Conservation (phyloP, 306 rosid genomes). For the Morella rubra region DNA sequence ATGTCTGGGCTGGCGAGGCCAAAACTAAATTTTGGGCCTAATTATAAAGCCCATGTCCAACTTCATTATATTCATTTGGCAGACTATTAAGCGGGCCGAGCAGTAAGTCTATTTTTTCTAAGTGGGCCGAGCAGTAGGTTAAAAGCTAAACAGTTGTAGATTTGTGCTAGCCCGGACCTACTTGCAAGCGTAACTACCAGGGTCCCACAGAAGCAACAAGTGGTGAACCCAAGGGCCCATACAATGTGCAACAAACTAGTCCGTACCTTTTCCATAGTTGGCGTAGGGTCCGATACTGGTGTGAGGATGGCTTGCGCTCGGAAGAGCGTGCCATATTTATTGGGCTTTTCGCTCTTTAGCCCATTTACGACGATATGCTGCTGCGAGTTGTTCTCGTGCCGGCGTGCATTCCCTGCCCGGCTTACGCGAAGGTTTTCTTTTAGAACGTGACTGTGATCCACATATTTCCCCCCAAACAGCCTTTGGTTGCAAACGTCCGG, state of each 20-base stretch:
- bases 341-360: conserved; percentile 25
- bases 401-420: conserved; percentile 5
- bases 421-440: conserved; percentile 16
- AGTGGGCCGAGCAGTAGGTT: neutral
- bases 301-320: conserved; percentile 53
- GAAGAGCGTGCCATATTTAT: conserved; percentile 22
- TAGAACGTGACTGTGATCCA: conserved; percentile 23
- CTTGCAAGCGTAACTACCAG: too few relatives aligned
- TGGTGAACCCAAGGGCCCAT: neutral
- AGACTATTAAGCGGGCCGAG: too few relatives aligned
- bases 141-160: too few relatives aligned
- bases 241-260: neutral
- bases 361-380: conserved; percentile 10
- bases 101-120: neutral
- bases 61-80: neutral
- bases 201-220: neutral
- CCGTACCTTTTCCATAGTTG: conserved; percentile 69
- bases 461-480: conserved; percentile 32
- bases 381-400: neutral
- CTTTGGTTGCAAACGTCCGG: conserved; percentile 40
- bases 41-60: neutral
- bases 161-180: too few relatives aligned
- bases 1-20: too few relatives aligned
- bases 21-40: neutral
- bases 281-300: conserved; percentile 47